A percentile compares a stretch with the other conserved stretches of the same genome.
Conservation (phyloP, 2,329 filamentous ascomycete species). For the Colletotrichum shisoi region DNA sequence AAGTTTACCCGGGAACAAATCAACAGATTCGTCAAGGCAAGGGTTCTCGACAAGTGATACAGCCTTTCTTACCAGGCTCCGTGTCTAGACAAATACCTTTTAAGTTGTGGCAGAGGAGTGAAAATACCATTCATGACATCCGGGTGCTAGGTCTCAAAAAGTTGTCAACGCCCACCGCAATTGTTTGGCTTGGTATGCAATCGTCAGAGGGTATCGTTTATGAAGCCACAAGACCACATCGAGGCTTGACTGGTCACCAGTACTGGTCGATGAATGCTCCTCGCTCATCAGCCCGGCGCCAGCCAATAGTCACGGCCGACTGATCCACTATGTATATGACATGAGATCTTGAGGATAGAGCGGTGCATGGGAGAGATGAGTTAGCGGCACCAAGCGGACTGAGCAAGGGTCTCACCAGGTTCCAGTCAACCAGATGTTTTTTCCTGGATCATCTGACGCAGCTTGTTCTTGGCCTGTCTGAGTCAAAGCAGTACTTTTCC, state of each 20-base stretch:
- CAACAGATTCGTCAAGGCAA: conserved; percentile 66
- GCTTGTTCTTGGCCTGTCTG: not conserved
- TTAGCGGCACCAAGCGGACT: not conserved
- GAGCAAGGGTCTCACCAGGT: not conserved
- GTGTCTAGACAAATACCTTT: not conserved
- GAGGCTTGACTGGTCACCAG: not conserved
- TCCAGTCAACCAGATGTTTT: not conserved
- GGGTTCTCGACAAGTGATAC: conserved; percentile 61
- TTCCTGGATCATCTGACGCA: not conserved
- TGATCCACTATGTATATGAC: not conserved
- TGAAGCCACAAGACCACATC: not conserved
- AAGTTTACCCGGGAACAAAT: conserved; percentile 67
- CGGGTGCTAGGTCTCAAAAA: not conserved
- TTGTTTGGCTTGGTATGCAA: not conserved
- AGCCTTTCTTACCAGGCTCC: not conserved
- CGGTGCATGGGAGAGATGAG: not conserved
- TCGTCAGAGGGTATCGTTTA: too few species aligned
- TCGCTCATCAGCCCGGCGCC: not conserved
- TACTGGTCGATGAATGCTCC: not conserved
- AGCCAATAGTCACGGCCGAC: not conserved
- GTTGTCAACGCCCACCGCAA: not conserved
- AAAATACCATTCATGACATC: not conserved
- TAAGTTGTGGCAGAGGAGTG: not conserved
- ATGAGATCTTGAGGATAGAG: not conserved
- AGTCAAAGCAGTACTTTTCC: not conserved